phyloP scores from a whole-genome alignment of 1,284 basidiomycete genomes.

The Leccinum brunneo-olivaceum region DNA sequence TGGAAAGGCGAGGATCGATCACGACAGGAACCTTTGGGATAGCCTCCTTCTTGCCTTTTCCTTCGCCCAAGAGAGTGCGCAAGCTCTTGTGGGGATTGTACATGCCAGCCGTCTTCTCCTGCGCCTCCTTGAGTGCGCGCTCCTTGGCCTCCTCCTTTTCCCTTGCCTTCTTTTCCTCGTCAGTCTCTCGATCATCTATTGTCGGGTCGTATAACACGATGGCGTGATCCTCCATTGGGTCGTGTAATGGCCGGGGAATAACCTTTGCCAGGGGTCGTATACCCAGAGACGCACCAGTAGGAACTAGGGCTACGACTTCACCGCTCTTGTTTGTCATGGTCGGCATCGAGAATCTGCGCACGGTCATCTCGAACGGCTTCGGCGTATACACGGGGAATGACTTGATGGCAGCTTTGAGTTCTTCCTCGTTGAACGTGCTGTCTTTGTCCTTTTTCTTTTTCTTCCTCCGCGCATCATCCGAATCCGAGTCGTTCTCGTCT shows the following conservation, averaged over 20 bases:
- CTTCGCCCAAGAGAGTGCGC: constrained; percentile 76
- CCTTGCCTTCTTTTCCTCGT: constrained; percentile 69
- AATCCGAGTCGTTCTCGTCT: constrained; percentile 47
- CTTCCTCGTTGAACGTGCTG: constrained; percentile 50
- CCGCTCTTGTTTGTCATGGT: constrained; percentile 80
- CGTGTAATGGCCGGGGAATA: constrained; percentile 86
- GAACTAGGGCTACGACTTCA: constrained; percentile 55
- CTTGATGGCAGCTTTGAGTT: constrained; percentile 55
- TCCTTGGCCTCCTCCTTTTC: constrained; percentile 66
- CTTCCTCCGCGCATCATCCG: constrained; percentile 43
- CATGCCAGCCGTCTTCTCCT: constrained; percentile 61
- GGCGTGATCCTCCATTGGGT: constrained; percentile 96
- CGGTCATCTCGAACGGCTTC: constrained; percentile 66
- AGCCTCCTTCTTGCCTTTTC: constrained; percentile 59
- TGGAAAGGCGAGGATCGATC: constrained; percentile 83
- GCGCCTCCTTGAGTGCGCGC: constrained; percentile 57
- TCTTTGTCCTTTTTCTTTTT: constrained; percentile 56
- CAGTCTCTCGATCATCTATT: constrained; percentile 84
- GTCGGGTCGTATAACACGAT: constrained; percentile 98
- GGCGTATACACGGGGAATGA: constrained; percentile 81
- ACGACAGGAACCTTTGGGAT: constrained; percentile 90
- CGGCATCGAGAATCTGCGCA: constrained; percentile 79
- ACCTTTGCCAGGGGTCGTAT: constrained; percentile 79
- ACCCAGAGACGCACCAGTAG: constrained; percentile 78
- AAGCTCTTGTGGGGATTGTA: constrained; percentile 92